A percentile compares a stretch with the other conserved stretches of the same genome.
These are phyloP conservation scores for Talaromyces sp. DNA, from an alignment of 2,329 filamentous ascomycete genomes.

Conservation along the genomic window DNA sequence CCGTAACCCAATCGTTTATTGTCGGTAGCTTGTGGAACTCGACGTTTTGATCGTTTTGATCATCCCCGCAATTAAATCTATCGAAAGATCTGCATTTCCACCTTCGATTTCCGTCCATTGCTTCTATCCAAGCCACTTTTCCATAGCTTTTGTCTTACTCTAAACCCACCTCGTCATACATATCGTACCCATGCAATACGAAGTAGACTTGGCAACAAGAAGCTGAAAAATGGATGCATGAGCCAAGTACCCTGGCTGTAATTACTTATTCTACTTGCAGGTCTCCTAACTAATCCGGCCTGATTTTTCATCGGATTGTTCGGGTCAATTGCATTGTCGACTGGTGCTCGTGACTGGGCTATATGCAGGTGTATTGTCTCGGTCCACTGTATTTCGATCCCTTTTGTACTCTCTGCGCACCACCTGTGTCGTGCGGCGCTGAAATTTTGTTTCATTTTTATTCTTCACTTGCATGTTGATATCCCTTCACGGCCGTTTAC, in stretches of 20 bases:
- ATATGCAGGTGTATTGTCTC: background rate
- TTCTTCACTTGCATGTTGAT: background rate
- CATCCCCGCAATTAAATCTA: background rate
- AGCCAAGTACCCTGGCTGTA: background rate
- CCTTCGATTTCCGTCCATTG: conserved; percentile 2
- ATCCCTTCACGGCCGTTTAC: conserved; percentile 3
- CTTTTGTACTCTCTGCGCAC: conserved; percentile 1
- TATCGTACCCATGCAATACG: background rate
- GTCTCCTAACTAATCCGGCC: conserved; percentile 6
- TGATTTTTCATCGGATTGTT: background rate
- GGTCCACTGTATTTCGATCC: background rate
- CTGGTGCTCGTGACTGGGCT: background rate
- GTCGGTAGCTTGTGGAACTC: background rate
- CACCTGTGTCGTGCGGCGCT: background rate
- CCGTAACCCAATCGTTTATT: background rate
- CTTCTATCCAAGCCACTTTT: background rate
- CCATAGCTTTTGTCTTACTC: background rate
- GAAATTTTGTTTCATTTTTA: background rate
- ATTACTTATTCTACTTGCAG: background rate
- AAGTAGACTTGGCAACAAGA: background rate
- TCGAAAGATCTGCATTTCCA: background rate
- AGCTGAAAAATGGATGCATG: background rate
- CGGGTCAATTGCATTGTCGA: background rate
- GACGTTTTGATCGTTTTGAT: background rate
- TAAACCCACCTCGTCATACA: conserved; percentile 7